phyloP scores from a whole-genome alignment of 2,329 filamentous ascomycete genomes.

The Penicillium sp. region DNA sequence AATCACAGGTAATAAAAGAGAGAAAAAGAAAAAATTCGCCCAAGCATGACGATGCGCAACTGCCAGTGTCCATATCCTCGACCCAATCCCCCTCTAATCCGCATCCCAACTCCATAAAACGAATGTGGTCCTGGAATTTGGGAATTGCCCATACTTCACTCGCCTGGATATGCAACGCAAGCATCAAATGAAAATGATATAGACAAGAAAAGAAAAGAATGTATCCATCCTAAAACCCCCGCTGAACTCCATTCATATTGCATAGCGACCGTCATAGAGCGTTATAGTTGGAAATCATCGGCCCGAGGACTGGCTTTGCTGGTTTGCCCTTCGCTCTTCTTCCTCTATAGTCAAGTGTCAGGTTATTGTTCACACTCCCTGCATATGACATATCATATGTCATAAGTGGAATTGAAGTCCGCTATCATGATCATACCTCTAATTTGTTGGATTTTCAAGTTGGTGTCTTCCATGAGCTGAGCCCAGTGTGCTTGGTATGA shows the following conservation, averaged over 20 bases:
- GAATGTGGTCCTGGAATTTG: neutral
- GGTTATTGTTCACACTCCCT: neutral
- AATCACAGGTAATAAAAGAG: neutral
- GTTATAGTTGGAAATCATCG: slow-evolving; percentile 1
- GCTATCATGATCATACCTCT: slow-evolving; percentile 8
- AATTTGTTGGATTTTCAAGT: slow-evolving; percentile 17
- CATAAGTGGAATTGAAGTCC: neutral
- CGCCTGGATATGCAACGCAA: neutral
- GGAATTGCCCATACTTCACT: neutral
- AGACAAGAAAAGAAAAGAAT: neutral
- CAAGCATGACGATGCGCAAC: neutral
- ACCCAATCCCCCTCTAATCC: neutral
- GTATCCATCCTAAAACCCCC: neutral
- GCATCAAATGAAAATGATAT: neutral
- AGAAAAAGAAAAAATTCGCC: neutral
- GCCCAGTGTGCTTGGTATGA: slow-evolving; percentile 17
- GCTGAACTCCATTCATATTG: neutral
- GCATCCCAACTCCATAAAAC: neutral
- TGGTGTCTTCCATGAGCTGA: slow-evolving; percentile 17
- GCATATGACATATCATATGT: slow-evolving; percentile 12
- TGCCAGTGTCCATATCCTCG: neutral
- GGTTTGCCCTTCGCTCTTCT: neutral
- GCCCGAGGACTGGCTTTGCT: neutral
- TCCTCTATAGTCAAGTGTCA: slow-evolving; percentile 16
- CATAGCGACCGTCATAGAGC: neutral